Evolutionary conservation across 1,139 yeast species (phyloP), one percentile per base, ranked within the genome.

Genomic region (Debaryomyces psychrophilus): DNA sequence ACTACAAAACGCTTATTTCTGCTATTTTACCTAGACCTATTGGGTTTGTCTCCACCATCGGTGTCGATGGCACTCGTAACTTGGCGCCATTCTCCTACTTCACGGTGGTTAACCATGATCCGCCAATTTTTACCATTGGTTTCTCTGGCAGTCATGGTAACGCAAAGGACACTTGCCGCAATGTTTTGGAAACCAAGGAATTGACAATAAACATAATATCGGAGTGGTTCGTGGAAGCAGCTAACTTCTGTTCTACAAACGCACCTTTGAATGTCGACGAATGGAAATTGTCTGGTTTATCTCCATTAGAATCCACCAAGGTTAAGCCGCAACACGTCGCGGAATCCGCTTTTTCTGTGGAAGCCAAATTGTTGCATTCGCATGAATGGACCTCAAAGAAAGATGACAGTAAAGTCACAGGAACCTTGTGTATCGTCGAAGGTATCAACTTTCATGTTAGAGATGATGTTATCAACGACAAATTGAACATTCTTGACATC

Each of bases 221-320:
- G 40, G 88, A 83, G 60, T 82, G 85, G 85, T 79, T 81, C 55
- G 65, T 77, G 25, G 88, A 83, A 50, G 87, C 87, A 14, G 85
- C 86, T 11, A 81, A 83, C 56, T 74, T 61, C 51, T 62, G 79
- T n/a, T 64, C 77, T 14, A 68, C 68, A 22, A 63, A 73, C 51
- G 73, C 82, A 2, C 87, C 87, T 1, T 43, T 57, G 1, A 79
- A 66, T 1, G 69, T 76, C 12, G 78, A 77, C 50, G 88, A 83
- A 57, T 82, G 84, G 82, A 66, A 73, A 46, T 61, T 81, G 37
- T 57, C 77, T 11, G 87, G 87, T 0, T 65, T 83, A 48, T 81
- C 86, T 1, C 79, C 79, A 2, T 53, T 62, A 6, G 55, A 60
- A 5, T 78, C 85, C 0, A 54, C 57, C 0, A 59, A 62, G 25